These are phyloP conservation scores for Friedmanniomyces endolithicus DNA, from an alignment of 495 filamentous ascomycete species.

Conservation along the genomic window DNA sequence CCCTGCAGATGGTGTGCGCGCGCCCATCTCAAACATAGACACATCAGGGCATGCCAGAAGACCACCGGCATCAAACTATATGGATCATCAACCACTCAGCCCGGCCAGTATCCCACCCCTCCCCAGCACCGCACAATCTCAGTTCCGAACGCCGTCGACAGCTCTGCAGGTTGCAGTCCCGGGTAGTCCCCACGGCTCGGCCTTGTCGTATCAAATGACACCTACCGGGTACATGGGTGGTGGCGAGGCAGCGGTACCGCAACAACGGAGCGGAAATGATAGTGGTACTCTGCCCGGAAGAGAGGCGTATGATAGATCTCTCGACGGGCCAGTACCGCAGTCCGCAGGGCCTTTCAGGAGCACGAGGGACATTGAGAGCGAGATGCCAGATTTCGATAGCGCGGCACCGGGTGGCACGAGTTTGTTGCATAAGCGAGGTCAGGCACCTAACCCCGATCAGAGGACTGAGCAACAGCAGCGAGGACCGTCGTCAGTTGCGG, in stretches of 20 bases:
- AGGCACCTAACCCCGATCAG: conserved; percentile 8
- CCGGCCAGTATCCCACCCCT: conserved; percentile 3
- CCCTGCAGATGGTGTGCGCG: neutral
- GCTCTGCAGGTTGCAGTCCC: neutral
- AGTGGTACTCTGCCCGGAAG: conserved; percentile 7
- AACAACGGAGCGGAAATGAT: neutral
- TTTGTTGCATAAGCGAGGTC: conserved; percentile 23
- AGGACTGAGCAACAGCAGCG: neutral
- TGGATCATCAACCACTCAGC: conserved; percentile 13
- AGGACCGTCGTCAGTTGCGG: neutral
- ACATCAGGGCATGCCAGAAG: neutral
- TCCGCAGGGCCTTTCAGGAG: conserved; percentile 1
- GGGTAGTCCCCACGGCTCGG: neutral
- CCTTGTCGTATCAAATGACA: neutral
- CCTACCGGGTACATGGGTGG: neutral
- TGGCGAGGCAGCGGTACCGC: neutral
- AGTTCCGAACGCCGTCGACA: neutral
- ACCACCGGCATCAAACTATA: neutral
- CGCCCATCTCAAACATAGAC: neutral
- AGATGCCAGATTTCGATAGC: conserved; percentile 68
- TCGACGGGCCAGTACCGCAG: conserved; percentile 25
- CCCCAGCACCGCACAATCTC: neutral
- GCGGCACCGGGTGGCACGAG: conserved; percentile 30
- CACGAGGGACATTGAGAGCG: conserved; percentile 36
- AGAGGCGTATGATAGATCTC: conserved; percentile 48